These are phyloP conservation scores for Neofusicoccum cordaticola DNA, from an alignment of 2,329 filamentous ascomycete genomes.

Conservation along the genomic window DNA sequence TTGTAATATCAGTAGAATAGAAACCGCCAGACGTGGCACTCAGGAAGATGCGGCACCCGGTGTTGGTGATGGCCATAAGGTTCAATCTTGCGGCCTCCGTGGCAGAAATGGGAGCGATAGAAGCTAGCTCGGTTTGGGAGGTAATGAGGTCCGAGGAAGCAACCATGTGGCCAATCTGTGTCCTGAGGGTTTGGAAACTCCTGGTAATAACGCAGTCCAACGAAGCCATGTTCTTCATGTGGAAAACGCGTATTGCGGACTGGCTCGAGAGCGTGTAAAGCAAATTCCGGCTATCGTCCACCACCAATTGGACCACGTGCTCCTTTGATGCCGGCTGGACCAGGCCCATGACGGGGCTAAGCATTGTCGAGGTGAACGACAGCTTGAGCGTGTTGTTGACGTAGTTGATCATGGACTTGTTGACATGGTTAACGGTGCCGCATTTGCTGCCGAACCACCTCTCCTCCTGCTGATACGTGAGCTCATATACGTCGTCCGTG, in stretches of 20 bases:
- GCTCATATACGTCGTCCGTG: constrained; percentile 86
- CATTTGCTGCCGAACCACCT: constrained; percentile 91
- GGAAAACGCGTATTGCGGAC: constrained; percentile 88
- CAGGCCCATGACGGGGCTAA: constrained; percentile 37
- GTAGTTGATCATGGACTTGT: constrained; percentile 53
- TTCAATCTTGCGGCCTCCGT: constrained; percentile 79
- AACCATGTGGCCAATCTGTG: constrained; percentile 83
- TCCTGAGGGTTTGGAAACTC: constrained; percentile 52
- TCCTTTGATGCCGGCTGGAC: constrained; percentile 48
- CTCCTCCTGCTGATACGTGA: constrained; percentile 96
- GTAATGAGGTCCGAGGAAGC: constrained; percentile 68
- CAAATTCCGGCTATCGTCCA: constrained; percentile 84
- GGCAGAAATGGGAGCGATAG: constrained; percentile 79
- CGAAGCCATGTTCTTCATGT: constrained; percentile 65
- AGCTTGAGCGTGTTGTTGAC: constrained; percentile 29
- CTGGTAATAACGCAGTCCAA: constrained; percentile 57
- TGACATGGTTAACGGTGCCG: constrained; percentile 82
- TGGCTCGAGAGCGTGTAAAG: constrained; percentile 86
- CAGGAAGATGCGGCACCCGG: constrained; percentile 86
- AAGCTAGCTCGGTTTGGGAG: constrained; percentile 67
- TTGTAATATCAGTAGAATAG: constrained; percentile 45
- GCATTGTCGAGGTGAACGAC: constrained; percentile 58
- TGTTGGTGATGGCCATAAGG: constrained; percentile 84
- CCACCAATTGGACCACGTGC: constrained; percentile 71
- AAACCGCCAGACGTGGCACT: constrained; percentile 81